Base-by-base conservation (phyloP, 2,329 filamentous ascomycete genomes). In the Fusarium euwallaceae region DNA sequence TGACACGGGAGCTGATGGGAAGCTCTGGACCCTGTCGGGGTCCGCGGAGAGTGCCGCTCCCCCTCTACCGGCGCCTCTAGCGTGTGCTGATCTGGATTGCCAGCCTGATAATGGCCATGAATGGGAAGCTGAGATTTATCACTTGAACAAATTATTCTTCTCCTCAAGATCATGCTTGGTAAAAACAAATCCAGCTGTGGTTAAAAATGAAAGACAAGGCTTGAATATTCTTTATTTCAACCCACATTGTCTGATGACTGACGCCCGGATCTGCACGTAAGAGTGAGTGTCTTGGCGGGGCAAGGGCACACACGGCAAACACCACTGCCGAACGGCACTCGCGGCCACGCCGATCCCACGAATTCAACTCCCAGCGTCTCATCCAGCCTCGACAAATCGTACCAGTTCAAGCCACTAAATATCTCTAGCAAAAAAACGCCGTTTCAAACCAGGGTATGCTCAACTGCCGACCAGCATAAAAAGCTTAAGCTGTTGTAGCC, bases 271-370 rank as follows among this genome's bases (percentile, higher is more conserved):
- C 56, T 39, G 56, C 36, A 59, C 24, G 36, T 29, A 43, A 61
- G 58, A 41, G n/a, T 60, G 29, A 58, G 8, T 6, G 14, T 27
- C 27, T 56, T 48, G 27, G 56, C 37, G 58, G 58, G 58, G 58
- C 37, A 32, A 61, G 16, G 48, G 22, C 22, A 41, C 22, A 36
- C 22, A 29, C 36, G 58, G 58, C 48, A 61, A 61, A 29, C 37
- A 61, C 37, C 58, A 61, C 37, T 61, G 17, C 58, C 58, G 58
- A 43, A 61, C 58, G 58, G 58, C 58, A 61, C 37, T 43, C 37
- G 37, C 58, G 36, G 22, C n/a, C 56, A n/a, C 22, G 56, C 34
- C 34, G 56, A 39, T 37, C 56, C 56, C 32, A 36, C 29, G 22
- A 39, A 11, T 12, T 34, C 53, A 41, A 29, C 56, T 22, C 12